Conservation (phyloP, 208 protist species). For the Vickermania ingenoplastis region DNA sequence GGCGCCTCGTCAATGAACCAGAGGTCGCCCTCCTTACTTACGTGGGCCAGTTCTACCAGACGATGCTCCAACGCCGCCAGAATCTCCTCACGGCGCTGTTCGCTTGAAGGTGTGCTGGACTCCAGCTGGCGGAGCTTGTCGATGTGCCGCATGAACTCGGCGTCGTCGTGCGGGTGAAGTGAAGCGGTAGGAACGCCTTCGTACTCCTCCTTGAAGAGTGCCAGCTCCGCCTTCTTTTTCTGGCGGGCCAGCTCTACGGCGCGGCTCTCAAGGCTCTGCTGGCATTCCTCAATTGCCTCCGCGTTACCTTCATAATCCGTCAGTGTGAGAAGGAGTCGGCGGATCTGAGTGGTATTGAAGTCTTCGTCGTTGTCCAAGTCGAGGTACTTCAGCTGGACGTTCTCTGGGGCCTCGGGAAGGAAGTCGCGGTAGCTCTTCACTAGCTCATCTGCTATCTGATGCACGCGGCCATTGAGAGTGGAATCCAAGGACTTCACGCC, state of each 20-base stretch:
- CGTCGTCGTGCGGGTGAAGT: constrained; percentile 14
- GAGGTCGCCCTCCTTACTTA: constrained; percentile 33
- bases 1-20: constrained; percentile 3
- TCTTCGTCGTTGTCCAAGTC: constrained; percentile 36
- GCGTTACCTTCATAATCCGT: constrained; percentile 13
- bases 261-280: constrained; percentile 39
- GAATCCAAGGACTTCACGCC: constrained; percentile 63
- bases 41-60: constrained; percentile 35
- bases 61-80: constrained; percentile 62
- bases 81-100: constrained; percentile 34
- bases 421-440: constrained; percentile 39
- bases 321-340: constrained; percentile 29
- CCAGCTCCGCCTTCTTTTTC: constrained; percentile 41
- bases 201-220: constrained; percentile 23
- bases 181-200: constrained; percentile 8
- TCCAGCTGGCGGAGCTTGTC: background rate
- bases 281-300: constrained; percentile 19
- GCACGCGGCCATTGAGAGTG: constrained; percentile 45
- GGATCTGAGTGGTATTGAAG: constrained; percentile 43
- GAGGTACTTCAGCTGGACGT: constrained; percentile 41
- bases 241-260: constrained; percentile 36
- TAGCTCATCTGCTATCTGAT: constrained; percentile 28
- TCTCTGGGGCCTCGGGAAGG: constrained; percentile 23
- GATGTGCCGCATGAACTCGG: constrained; percentile 9
- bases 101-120: constrained; percentile 5